Evolutionary conservation across 2,329 filamentous ascomycete genomes (phyloP).

Genomic region (Neobulgaria alba): DNA sequence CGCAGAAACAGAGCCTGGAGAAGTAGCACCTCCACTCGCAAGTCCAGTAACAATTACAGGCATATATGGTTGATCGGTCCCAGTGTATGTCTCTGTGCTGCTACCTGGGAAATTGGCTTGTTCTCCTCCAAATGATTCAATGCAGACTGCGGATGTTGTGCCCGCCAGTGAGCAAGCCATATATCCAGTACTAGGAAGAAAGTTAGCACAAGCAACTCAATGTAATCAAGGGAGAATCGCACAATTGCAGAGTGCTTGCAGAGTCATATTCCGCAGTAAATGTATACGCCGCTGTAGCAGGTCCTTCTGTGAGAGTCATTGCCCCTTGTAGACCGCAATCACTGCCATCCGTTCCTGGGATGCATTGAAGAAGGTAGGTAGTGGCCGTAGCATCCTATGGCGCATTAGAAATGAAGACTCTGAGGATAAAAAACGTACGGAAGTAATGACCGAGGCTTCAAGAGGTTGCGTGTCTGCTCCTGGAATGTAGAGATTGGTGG

Average conservation of each 20-base stretch:
- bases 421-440: slow-evolving; percentile 5
- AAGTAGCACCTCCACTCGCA: slow-evolving; percentile 3
- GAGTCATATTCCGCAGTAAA: slow-evolving; percentile 6
- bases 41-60: slow-evolving; percentile 13
- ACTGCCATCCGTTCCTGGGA: slow-evolving; percentile 3
- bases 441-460: slow-evolving; percentile 13
- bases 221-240: slow-evolving; percentile 1
- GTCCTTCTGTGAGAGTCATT: slow-evolving; percentile 16
- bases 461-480: slow-evolving; percentile 14
- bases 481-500: slow-evolving; percentile 15
- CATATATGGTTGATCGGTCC: slow-evolving; percentile 11
- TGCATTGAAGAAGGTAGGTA: slow-evolving; percentile 18
- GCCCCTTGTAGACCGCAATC: slow-evolving; percentile 8
- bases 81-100: slow-evolving; percentile 12
- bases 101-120: slow-evolving; percentile 17
- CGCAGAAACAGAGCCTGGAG: not conserved
- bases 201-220: no score
- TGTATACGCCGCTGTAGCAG: slow-evolving; percentile 13
- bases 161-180: slow-evolving; percentile 16
- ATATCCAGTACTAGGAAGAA: slow-evolving; percentile 16
- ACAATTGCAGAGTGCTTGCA: slow-evolving; percentile 11
- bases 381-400: slow-evolving; percentile 16
- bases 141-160: slow-evolving; percentile 16
- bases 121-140: slow-evolving; percentile 13
- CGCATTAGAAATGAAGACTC: not conserved